Conservation (phyloP, 176 grass and related monocot species). For the Avena insularis region DNA sequence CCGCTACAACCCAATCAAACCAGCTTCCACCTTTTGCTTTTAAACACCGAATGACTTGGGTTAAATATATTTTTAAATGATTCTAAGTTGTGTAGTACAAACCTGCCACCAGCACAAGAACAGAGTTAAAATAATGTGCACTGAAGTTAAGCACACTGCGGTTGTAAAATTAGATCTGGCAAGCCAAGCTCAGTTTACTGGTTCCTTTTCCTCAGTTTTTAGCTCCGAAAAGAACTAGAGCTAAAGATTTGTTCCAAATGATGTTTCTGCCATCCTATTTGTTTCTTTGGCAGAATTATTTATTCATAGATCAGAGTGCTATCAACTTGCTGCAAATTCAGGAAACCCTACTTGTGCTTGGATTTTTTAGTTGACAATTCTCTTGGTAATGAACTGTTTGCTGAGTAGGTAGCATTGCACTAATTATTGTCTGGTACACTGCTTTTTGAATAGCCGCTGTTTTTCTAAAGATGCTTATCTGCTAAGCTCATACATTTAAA, state of each 20-base stretch:
- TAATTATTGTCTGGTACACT: constrained; percentile 7
- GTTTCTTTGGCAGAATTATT: background rate
- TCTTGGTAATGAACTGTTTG: constrained; percentile 11
- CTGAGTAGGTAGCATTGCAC: background rate
- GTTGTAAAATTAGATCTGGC: background rate
- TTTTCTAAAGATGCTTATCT: constrained; percentile 13
- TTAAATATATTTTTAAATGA: background rate
- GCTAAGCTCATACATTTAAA: background rate
- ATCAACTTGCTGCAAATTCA: constrained; percentile 9
- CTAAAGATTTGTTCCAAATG: constrained; percentile 4
- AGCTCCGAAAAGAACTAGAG: background rate
- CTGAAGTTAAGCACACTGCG: background rate
- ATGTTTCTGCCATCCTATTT: constrained; percentile 8
- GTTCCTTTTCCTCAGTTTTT: background rate
- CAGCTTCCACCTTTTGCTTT: background rate
- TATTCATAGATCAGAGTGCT: background rate
- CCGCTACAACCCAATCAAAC: background rate
- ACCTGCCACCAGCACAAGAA: background rate
- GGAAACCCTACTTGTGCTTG: background rate
- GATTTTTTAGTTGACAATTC: background rate
- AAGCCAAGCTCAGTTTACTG: background rate
- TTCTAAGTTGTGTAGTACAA: background rate
- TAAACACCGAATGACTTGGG: background rate
- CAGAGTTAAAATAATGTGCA: background rate
- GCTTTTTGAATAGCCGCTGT: background rate